Base-by-base conservation (phyloP, 2,329 filamentous ascomycete species). In the Botrytis medusae region DNA sequence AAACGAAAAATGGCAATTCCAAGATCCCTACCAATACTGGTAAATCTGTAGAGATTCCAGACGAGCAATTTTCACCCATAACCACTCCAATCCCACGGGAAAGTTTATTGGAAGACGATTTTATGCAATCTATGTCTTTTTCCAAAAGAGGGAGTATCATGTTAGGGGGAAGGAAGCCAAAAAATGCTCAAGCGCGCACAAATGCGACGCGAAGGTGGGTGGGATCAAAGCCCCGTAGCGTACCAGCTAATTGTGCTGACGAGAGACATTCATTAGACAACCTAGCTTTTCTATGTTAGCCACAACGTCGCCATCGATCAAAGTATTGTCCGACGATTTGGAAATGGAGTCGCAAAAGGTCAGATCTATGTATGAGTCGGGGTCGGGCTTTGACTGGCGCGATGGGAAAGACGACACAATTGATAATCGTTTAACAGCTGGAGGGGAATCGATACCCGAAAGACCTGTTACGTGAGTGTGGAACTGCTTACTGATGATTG, bases 141-240 rank as follows among this genome's bases (percentile, higher is more conserved):
- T 90, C 89, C 73, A 89, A 89, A 75, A 85, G 89, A 77, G 89
- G 89, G 76, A 91, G 89, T 81, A 83, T 91, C 78, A 88, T 91
- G 85, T 85, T 90, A 79, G 85, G 86, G 75, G 85, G 84, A 71
- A 86, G 86, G 79, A 81, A 80, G 68, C 79, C 75, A 40, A 74
- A 77, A 2, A 77, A 78, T 74, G 74, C 71, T 2, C 78, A 79
- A 59, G 74, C 73, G 57, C 74, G 79, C 14, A 60, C 51, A 63
- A 74, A 77, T 74, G 76, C 61, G 34, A 75, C 75, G n/a, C 73
- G 76, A 74, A 79, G 77, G 79, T 78, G 74, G 60, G 76, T 74
- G 62, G 60, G 22, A 62, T 40, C 22, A 44, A n/a, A 22, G 48
- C 62, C 63, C 61, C 54, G 14, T 68, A 44, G 40, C 32, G 51